These are phyloP conservation scores for Lentinus brumalis DNA, from an alignment of 768 basidiomycete genomes.

Conservation along the genomic window DNA sequence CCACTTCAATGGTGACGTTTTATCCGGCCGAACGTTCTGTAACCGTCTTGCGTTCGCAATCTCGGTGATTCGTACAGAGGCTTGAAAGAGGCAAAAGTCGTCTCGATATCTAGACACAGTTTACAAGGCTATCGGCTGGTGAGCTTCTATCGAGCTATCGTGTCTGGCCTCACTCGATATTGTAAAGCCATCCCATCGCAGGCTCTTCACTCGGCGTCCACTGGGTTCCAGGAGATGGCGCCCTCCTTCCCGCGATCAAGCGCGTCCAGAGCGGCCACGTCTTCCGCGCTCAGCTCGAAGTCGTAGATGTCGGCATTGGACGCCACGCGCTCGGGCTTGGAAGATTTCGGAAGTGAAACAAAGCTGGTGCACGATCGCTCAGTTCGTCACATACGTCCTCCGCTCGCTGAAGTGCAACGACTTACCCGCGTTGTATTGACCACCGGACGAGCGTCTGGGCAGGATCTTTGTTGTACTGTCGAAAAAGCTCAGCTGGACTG, in stretches of 20 bases:
- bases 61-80: neutral
- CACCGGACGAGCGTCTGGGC: slow-evolving; percentile 88
- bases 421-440: slow-evolving; percentile 83
- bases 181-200: neutral
- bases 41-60: neutral
- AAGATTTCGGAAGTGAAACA: slow-evolving; percentile 82
- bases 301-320: slow-evolving; percentile 77
- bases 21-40: too few species aligned
- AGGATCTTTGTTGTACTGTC: slow-evolving; percentile 57
- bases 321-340: slow-evolving; percentile 65
- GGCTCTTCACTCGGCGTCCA: slow-evolving; percentile 42
- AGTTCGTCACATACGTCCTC: neutral
- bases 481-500: neutral
- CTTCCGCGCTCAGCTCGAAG: slow-evolving; percentile 66
- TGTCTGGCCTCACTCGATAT: too few species aligned
- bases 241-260: slow-evolving; percentile 77
- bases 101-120: too few species aligned
- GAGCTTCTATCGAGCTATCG: too few species aligned
- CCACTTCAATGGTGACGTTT: too few species aligned
- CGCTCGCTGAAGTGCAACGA: slow-evolving; percentile 6
- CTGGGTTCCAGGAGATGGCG: slow-evolving; percentile 83
- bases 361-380: slow-evolving; percentile 46
- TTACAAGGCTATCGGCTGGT: too few species aligned
- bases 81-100: too few species aligned
- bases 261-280: slow-evolving; percentile 64